Evolutionary conservation across 306 rosid genomes (phyloP), one percentile per base, ranked within the genome.

Genomic region (Abrus pulchellus): DNA sequence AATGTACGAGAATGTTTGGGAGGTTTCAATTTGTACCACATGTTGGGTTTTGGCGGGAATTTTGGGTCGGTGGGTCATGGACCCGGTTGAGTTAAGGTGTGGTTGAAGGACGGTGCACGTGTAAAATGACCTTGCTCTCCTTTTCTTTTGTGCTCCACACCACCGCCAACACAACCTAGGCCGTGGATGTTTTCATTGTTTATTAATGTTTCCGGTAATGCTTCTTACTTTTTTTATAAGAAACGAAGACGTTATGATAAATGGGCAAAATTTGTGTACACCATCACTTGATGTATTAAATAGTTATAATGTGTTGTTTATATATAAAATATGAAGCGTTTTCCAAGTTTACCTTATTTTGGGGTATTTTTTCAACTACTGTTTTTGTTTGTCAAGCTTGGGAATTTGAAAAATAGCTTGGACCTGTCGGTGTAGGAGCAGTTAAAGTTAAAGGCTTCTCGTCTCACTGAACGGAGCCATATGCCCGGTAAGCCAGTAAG

Each of bases 1-100:
- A 2, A 7, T 7, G 67, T 12, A 34, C 45, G 3, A 28, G 14
- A 76, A 63, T 52, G 41, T 5, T 74, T 4, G 0, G 1, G 20
- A 20, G 4, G 40, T 4, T 36, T 36, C 3, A 36, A 36, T 36
- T 36, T 36, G 4, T 36, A 36, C 29, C 72, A 47, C 64, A 9
- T 0, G 11, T 38, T 57, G 2, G n/a, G 75, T 77, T 77, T 76
- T 82, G 79, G 86, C 78, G 82, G 82, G 86, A 82, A 6, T 0
- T 0, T 60, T 68, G 9, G 43, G 28, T 49, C 29, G 27, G 45
- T 36, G 36, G 11, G 7, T 48, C 34, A 56, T 57, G 76, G 71
- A 40, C 54, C 61, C 75, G 57, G 47, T 68, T 76, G 8, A 36
- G 57, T 41, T 77, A 8, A 34, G 33, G 28, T 20, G 40, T 38